Conservation (phyloP, 805 yeast species). For the Yarrowia alimentaria region DNA sequence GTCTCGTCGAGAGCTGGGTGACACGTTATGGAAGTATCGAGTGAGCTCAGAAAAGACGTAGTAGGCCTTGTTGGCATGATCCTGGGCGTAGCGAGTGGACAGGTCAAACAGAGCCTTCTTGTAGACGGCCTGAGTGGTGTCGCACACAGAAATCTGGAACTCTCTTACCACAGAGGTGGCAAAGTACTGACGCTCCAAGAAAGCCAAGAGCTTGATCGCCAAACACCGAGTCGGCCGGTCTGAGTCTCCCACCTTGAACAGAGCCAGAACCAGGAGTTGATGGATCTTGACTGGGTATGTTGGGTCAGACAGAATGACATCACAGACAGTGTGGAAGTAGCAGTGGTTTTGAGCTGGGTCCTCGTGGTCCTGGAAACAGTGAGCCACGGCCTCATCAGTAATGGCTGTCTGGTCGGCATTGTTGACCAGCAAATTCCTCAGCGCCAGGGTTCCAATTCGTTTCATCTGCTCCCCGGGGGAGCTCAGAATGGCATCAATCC, state of each 20-base stretch:
- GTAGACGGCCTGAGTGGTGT: conserved; percentile 76
- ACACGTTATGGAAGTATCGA: conserved; percentile 61
- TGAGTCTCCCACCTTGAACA: conserved; percentile 76
- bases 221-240: conserved; percentile 63
- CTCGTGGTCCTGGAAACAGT: conserved; percentile 57
- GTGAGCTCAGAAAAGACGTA: conserved; percentile 70
- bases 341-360: conserved; percentile 55
- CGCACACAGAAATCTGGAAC: conserved; percentile 68
- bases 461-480: conserved; percentile 58
- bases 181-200: conserved; percentile 60
- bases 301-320: conserved; percentile 54
- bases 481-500: conserved; percentile 73
- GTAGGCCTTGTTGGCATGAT: conserved; percentile 58
- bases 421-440: conserved; percentile 60
- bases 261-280: conserved; percentile 69
- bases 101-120: conserved; percentile 81
- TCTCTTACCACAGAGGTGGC: conserved; percentile 54
- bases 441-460: conserved; percentile 65
- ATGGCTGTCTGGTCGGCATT: conserved; percentile 57
- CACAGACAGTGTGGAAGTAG: conserved; percentile 71
- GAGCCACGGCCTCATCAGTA: conserved; percentile 59
- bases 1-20: conserved; percentile 65
- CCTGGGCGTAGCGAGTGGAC: conserved; percentile 65
- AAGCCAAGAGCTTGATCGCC: conserved; percentile 69
- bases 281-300: conserved; percentile 54